Percentiles rank a stretch among this genome's conserved stretches.
phyloP scores from a whole-genome alignment of 495 filamentous ascomycete species.

The Talaromyces nanjingensis region DNA sequence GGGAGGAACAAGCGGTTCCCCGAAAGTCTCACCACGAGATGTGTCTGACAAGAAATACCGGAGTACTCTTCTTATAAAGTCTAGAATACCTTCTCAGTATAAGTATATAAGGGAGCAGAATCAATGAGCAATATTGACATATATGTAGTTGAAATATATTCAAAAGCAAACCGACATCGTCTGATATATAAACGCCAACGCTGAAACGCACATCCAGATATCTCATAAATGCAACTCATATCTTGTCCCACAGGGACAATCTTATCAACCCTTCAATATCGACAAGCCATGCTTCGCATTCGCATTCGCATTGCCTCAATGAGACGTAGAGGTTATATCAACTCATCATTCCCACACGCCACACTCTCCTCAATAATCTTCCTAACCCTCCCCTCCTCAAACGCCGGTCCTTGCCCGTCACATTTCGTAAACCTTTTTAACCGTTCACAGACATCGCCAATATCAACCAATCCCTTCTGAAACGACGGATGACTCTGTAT shows the following conservation, averaged over 20 bases:
- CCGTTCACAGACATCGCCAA: conserved; percentile 67
- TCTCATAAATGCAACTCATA: background rate
- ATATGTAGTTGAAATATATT: background rate
- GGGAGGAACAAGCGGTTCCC: background rate
- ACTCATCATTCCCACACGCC: conserved; percentile 63
- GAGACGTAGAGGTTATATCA: conserved; percentile 43
- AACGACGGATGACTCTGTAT: conserved; percentile 80
- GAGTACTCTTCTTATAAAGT: no score
- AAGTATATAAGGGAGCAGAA: background rate
- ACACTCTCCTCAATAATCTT: conserved; percentile 73
- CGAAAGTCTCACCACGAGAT: background rate
- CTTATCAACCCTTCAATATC: background rate
- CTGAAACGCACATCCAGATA: conserved; percentile 3
- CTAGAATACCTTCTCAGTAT: background rate
- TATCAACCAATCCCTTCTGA: conserved; percentile 74
- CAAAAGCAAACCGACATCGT: background rate
- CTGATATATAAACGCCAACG: conserved; percentile 6
- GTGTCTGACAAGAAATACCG: no score
- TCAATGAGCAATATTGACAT: background rate
- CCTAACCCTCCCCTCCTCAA: conserved; percentile 68
- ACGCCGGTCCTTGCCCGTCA: conserved; percentile 85
- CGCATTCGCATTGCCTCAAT: no score
- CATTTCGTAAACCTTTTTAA: conserved; percentile 75
- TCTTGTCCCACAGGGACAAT: background rate
- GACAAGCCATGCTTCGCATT: no score